A percentile compares a stretch with the other conserved stretches of the same genome.
Conservation (phyloP, 2,329 filamentous ascomycete species). For the Diaporthe caulivora region DNA sequence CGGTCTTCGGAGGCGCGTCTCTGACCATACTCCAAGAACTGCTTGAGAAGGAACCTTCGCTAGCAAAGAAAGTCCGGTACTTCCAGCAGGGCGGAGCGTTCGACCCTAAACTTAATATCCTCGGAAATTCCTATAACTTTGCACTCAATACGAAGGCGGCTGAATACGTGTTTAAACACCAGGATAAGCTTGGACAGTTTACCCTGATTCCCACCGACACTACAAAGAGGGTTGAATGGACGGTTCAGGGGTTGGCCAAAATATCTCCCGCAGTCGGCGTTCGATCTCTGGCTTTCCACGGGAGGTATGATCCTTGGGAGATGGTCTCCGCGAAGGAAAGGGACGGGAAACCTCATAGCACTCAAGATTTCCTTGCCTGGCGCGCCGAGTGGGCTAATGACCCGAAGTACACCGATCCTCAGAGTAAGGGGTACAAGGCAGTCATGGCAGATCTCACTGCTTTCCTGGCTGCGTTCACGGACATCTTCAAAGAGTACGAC, state of each 20-base stretch:
- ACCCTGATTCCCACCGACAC: constrained; percentile 38
- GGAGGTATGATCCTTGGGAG: constrained; percentile 33
- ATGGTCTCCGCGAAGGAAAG: constrained; percentile 24
- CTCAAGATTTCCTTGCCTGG: constrained; percentile 25
- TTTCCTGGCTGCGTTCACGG: too few relatives aligned
- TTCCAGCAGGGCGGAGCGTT: constrained; percentile 39
- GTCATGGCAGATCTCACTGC: too few relatives aligned
- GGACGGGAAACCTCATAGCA: background rate
- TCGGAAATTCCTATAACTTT: constrained; percentile 40
- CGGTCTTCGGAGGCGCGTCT: constrained; percentile 37
- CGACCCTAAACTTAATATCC: constrained; percentile 36
- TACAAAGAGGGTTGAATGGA: constrained; percentile 37
- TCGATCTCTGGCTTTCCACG: constrained; percentile 36
- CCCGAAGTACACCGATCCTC: background rate
- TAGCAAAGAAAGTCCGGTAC: constrained; percentile 33
- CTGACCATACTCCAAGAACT: constrained; percentile 35
- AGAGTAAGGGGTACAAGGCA: constrained; percentile 33
- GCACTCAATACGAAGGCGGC: constrained; percentile 37
- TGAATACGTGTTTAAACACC: constrained; percentile 32
- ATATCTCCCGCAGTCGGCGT: constrained; percentile 33
- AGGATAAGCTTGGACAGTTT: constrained; percentile 27
- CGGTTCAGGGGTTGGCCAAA: constrained; percentile 14
- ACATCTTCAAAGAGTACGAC: constrained; percentile 7
- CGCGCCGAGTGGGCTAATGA: constrained; percentile 21
- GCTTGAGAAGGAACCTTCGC: constrained; percentile 19